Base-by-base conservation (phyloP, 495 filamentous ascomycete genomes). In the Lasiosphaeris hirsuta region DNA sequence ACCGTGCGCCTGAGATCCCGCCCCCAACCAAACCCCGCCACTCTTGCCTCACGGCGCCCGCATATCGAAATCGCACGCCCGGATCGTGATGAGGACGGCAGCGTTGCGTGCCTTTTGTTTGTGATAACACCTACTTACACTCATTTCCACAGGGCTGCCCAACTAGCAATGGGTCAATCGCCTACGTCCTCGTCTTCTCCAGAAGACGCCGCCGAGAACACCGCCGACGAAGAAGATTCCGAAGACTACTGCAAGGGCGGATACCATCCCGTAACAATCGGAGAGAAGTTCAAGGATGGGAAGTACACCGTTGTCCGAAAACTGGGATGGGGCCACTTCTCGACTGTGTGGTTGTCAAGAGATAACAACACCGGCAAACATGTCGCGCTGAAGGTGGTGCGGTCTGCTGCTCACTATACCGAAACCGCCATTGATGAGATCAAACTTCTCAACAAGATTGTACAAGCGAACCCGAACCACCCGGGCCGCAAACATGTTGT, bases 201-300 rank as follows among this genome's bases (percentile, higher is more conserved):
- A 50, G 90, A 86, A 62, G 92, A 96, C 58, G 88, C 89, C 60
- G 81, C 91, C 65, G 90, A 95, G 66, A 90, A 92, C 63, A 96
- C 94, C 5, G 95, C 94, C 48, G 94, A 98, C 63, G 94, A 98
- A 74, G 94, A 98, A 74, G 95, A 97, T 68, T 96, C 91, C 33
- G 94, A 98, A 69, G 94, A 98, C 69, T 98, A 98, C 75, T 97
- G 93, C 79, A 97, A 97, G 73, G 94, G 94, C 60, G 94, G 94
- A 37, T 98, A 98, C 68, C 94, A 98, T 66, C 94, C 94, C 0
- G 95, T 97, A 30, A 79, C 80, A 51, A 87, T 97, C 47, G 94
- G 94, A 52, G 94, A 98, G 74, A 87, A 89, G 62, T 98, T 97
- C 82, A 98, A 98, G 68, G 90, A 97, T 69, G 94, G 92, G 55